Base-by-base conservation (phyloP, 2,329 filamentous ascomycete species). In the Hypoxylon sp. region DNA sequence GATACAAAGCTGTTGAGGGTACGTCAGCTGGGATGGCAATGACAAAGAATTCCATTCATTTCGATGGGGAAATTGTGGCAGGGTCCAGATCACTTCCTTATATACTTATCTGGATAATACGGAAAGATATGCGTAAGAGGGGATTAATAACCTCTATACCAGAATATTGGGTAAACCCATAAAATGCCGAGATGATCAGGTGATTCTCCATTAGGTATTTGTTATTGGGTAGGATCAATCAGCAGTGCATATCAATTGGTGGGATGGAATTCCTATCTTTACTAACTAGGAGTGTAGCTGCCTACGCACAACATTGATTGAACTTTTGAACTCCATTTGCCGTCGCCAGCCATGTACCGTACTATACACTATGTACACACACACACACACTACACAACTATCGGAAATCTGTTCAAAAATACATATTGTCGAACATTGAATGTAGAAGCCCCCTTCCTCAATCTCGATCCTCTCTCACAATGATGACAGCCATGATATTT, bases 381-480 rank as follows among this genome's bases (percentile, higher is more conserved):
- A 1, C 3, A 3, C 1, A 4, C 26, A 26, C 26, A 26, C 3
- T 6, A 26, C 26, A 26, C 26, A 6, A 6, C 26, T 4, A 37
- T 44, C 35, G 51, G 22, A 13, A 55, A 58, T 24, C 14, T 31
- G 26, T 57, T 17, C 19, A 35, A 31, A 57, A 46, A 52, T 24
- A 37, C 31, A 48, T 35, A 31, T 31, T 33, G 55, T 46, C 52
- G 6, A 14, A n/a, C n/a, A n/a, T n/a, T n/a, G n/a, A n/a, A 35
- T 26, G 26, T 2, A 26, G 26, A 26, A 26, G 26, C 26, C 5
- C 26, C 39, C 9, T 47, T 54, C 55, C 35, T 44, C 47, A 71
- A 71, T 71, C 70, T 71, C 70, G 70, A 71, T 73, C 66, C 58
- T 65, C 66, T 71, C 69, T 65, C 69, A 69, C 68, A 67, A 71